Conservation (phyloP, 768 basidiomycete genomes). For the Panus rudis region DNA sequence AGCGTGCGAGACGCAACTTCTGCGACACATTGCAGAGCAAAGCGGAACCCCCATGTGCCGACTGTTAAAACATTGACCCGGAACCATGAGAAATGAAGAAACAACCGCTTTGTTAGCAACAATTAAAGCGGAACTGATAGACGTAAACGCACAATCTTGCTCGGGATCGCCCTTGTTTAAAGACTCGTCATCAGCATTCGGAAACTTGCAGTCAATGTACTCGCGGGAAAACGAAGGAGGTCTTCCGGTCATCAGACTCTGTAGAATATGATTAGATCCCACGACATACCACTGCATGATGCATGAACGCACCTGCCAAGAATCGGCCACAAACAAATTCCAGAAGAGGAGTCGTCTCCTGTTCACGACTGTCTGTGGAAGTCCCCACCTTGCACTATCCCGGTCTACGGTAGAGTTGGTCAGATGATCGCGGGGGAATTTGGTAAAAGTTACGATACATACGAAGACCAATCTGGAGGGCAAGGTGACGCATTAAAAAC, state of each 20-base stretch:
- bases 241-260: slow-evolving; percentile 67
- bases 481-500: background rate
- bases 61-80: slow-evolving; percentile 37
- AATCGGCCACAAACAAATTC: slow-evolving; percentile 69
- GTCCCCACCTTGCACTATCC: slow-evolving; percentile 57
- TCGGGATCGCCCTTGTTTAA: slow-evolving; percentile 17
- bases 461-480: slow-evolving; percentile 36
- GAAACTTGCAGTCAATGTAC: slow-evolving; percentile 63
- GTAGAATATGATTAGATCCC: slow-evolving; percentile 3
- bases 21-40: slow-evolving; percentile 58
- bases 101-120: background rate
- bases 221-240: slow-evolving; percentile 62
- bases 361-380: slow-evolving; percentile 57
- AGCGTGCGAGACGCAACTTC: slow-evolving; percentile 56
- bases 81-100: background rate
- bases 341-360: slow-evolving; percentile 67
- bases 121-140: background rate
- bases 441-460: slow-evolving; percentile 10
- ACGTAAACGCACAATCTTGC: slow-evolving; percentile 10
- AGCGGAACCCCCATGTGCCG: slow-evolving; percentile 54
- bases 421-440: background rate
- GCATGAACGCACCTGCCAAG: slow-evolving; percentile 49
- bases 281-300: background rate
- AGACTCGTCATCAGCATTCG: slow-evolving; percentile 23
- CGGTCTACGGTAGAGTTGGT: slow-evolving; percentile 40